Evolutionary conservation across 495 filamentous ascomycete species (phyloP), one percentile per base, ranked within the genome.

Genomic region (Xylona heveae): DNA sequence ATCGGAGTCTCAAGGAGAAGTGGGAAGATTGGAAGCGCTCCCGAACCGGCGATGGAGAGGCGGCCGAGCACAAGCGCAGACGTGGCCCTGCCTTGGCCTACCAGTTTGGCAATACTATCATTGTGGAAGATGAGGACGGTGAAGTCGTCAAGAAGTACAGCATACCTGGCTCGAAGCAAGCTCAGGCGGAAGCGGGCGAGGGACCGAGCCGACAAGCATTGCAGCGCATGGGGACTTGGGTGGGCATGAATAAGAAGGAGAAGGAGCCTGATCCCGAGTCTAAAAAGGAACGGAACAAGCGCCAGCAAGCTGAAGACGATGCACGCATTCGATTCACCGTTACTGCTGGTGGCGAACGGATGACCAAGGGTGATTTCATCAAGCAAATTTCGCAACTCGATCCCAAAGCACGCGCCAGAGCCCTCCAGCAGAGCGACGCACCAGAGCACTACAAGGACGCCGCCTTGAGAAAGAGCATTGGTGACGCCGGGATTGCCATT

Each of bases 131-230:
- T 42, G 83, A 85, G 48, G 78, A 93, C 47, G 90, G 90, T 19
- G 90, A 99, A 46, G 90, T 99, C 8, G 68, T 99, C 49, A 90
- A 91, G 60, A 91, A 88, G 37, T 95, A 92, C 49, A 80, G 91
- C 33, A 73, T 94, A 19, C 77, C 83, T 7, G 43, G 60, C 3
- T 45, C 40, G 28, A 47, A 29, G 15, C 34, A 33, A 6, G 36
- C 41, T 45, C 42, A 50, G 41, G 38, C 46, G 22, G 34, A 38
- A 13, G 46, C 53, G 5, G 49, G 49, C 4, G 50, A 43, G 7
- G 24, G 34, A 36, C 24, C 41, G 19, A 43, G 68, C 14, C 52
- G 63, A 15, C 55, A 65, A 29, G 55, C 59, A 28, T 42, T 75
- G 5, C 55, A 50, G 3, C 59, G 62, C 14, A 71, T 75, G 65